Conservation (phyloP, 2,329 filamentous ascomycete genomes). For the Alternaria brassicicola region DNA sequence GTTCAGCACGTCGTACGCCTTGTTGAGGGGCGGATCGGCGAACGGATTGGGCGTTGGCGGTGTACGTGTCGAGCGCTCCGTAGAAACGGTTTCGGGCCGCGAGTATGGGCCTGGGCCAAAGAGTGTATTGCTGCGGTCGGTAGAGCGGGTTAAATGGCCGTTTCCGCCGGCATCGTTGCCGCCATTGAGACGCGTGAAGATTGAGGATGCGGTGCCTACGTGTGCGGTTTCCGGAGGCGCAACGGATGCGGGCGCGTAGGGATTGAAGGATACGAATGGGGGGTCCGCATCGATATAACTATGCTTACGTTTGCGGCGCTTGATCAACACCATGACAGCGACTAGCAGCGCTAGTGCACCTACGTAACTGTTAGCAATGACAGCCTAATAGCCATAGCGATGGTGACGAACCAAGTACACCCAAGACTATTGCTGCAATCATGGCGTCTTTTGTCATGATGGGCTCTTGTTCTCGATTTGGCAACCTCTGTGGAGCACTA, state of each 20-base stretch:
- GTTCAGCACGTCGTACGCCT: conserved; percentile 45
- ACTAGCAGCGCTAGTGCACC: conserved; percentile 38
- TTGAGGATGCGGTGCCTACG: conserved; percentile 12
- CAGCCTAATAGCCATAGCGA: neutral
- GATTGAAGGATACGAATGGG: conserved; percentile 35
- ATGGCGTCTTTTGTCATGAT: conserved; percentile 38
- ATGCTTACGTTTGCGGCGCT: conserved; percentile 29
- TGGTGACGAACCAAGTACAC: conserved; percentile 35
- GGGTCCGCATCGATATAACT: conserved; percentile 24
- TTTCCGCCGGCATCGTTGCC: conserved; percentile 1
- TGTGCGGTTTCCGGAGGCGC: conserved; percentile 33
- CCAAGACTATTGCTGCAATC: conserved; percentile 40
- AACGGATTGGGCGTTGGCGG: conserved; percentile 44
- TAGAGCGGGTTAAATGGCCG: conserved; percentile 30
- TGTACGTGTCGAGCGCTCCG: conserved; percentile 19
- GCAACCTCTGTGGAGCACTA: neutral
- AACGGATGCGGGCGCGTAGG: conserved; percentile 29
- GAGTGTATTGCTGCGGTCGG: conserved; percentile 34
- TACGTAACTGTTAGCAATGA: conserved; percentile 13
- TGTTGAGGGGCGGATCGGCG: conserved; percentile 44
- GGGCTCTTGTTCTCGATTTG: conserved; percentile 10
- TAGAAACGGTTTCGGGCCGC: conserved; percentile 45
- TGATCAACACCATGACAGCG: conserved; percentile 29
- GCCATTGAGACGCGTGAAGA: conserved; percentile 17
- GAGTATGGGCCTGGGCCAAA: conserved; percentile 35